Percentiles rank a stretch among this genome's conserved stretches.
These are phyloP conservation scores for Pythium plurisporium DNA, from an alignment of 352 stramenopile genomes.

Conservation along the genomic window DNA sequence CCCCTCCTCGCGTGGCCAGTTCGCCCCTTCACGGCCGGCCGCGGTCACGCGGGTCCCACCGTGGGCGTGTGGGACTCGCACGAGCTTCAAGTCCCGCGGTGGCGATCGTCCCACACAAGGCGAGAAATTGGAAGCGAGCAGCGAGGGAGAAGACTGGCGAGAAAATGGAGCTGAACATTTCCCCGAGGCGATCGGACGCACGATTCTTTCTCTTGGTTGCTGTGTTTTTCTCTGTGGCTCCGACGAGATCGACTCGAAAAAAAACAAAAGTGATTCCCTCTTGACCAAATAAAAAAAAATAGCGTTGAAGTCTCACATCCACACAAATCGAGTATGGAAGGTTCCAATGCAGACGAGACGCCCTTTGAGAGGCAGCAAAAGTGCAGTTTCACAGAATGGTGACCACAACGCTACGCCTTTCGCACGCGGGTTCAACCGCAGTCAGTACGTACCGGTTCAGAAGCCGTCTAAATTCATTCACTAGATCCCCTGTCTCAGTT, in stretches of 20 bases:
- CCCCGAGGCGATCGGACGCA: too few species aligned
- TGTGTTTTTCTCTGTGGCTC: not conserved
- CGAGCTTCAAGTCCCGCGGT: not conserved
- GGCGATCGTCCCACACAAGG: not conserved
- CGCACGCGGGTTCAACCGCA: conserved; percentile 12
- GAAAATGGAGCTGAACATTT: not conserved
- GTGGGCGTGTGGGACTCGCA: not conserved
- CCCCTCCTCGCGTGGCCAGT: conserved; percentile 5
- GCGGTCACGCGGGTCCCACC: too few species aligned
- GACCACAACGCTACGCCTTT: too few species aligned
- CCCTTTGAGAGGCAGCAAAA: conserved; percentile 1
- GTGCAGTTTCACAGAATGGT: conserved; percentile 10
- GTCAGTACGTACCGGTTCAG: conserved; percentile 14
- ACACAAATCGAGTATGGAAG: conserved; percentile 5
- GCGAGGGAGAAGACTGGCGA: not conserved
- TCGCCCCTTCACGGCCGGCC: conserved; percentile 9
- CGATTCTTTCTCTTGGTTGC: too few species aligned
- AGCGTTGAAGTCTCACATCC: not conserved
- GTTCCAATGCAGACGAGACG: not conserved
- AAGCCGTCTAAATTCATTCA: not conserved
- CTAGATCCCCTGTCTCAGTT: not conserved
- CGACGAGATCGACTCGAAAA: not conserved
- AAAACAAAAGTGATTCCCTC: too few species aligned
- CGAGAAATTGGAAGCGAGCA: not conserved
- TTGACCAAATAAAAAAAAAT: not conserved